Base-by-base conservation (phyloP, 768 basidiomycete species). In the Udeniomyces megalosporus region DNA sequence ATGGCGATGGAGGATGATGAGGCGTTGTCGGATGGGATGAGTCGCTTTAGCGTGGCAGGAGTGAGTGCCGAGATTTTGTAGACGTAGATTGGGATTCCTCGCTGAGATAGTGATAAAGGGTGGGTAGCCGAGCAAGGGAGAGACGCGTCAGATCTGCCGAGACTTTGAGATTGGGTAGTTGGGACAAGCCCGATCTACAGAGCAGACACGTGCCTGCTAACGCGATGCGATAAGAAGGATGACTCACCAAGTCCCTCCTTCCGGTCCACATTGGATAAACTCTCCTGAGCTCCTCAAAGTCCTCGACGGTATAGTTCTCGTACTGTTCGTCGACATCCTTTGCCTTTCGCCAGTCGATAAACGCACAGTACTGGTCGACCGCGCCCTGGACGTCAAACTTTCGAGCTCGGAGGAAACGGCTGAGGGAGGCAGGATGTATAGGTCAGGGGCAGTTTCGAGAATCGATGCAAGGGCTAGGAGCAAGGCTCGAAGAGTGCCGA, bases 11-110 rank as follows among this genome's bases (percentile, higher is more conserved):
- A 58, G 15, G 38, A 51, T 22, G 58, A 54, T 11, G 58, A 65
- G 11, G 52, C 51, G 10, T 24, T 45, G 46, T 65, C 63, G 48
- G 51, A 42, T 4, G 63, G 63, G 45, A 65, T 60, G 15, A 65
- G 46, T 3, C 38, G 12, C 26, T 44, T 47, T 29, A 65, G 57
- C 28, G 42, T 60, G 12, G 57, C 38, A 2, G 58, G 51, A 14
- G 63, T 59, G 46, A 65, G 53, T 26, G 63, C 58, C 29, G 63
- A 65, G 42, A 65, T 65, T 50, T 65, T 65, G 63, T 65, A 65
- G 50, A 65, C 63, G 58, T 65, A 65, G 58, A 65, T 60, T 38
- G 63, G 63, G 15, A 65, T 47, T 7, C 63, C 63, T 26, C 63
- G 63, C 63, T 65, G 31, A n/a, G 24, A 4, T 34, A 50, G 32